Percentiles rank a stretch among this genome's conserved stretches.
Conservation (phyloP, 306 rosid genomes). For the Hippophae rhamnoides region DNA sequence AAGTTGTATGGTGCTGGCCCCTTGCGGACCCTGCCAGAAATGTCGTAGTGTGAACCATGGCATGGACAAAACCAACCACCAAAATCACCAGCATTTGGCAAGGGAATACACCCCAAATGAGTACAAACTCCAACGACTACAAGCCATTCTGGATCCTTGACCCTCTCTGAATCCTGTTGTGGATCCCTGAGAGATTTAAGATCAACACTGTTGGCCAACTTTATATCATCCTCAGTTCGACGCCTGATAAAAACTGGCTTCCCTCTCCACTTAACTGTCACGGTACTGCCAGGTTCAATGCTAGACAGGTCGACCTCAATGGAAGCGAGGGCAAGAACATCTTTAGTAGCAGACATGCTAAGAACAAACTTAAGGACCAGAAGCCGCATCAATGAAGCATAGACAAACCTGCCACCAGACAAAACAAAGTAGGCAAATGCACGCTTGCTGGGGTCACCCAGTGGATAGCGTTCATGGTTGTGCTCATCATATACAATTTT, state of each 20-base stretch:
- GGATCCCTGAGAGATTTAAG: conserved; percentile 71
- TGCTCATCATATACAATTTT: conserved; percentile 61
- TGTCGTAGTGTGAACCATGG: conserved; percentile 81
- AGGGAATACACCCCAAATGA: conserved; percentile 81
- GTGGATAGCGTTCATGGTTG: conserved; percentile 73
- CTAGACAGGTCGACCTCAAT: conserved; percentile 78
- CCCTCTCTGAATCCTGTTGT: conserved; percentile 59
- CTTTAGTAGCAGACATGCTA: conserved; percentile 88
- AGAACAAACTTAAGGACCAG: conserved; percentile 76
- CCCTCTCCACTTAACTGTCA: conserved; percentile 88
- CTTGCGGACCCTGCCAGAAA: conserved; percentile 79
- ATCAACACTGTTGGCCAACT: conserved; percentile 70
- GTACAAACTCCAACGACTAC: conserved; percentile 80
- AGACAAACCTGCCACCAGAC: conserved; percentile 70
- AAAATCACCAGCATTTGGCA: conserved; percentile 82
- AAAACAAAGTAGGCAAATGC: conserved; percentile 87
- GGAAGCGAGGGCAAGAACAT: conserved; percentile 84
- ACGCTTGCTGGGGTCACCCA: conserved; percentile 86
- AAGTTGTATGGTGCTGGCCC: conserved; percentile 86
- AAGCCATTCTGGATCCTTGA: conserved; percentile 81
- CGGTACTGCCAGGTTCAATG: conserved; percentile 72
- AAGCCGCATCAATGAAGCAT: conserved; percentile 71
- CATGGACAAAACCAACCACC: conserved; percentile 96
- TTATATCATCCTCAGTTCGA: conserved; percentile 65
- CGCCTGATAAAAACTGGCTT: conserved; percentile 88